Percentiles rank a stretch among this genome's conserved stretches.
phyloP scores from a whole-genome alignment of 352 stramenopile genomes.

The Phytophthora cactorum region DNA sequence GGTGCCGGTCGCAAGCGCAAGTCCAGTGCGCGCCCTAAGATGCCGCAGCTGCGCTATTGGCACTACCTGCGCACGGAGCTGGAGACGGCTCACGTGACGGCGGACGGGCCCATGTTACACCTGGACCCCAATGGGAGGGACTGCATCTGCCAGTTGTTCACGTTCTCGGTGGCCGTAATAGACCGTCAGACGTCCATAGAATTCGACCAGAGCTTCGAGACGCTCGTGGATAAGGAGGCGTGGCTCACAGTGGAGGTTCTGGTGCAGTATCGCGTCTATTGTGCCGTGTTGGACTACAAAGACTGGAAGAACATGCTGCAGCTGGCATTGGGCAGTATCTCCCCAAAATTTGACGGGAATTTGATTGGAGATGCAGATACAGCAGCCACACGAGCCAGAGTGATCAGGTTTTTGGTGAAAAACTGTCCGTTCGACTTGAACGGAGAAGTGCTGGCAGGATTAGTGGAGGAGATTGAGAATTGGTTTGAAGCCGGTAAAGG shows the following conservation, averaged over 20 bases:
- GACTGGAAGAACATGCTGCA: conserved; percentile 65
- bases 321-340: conserved; percentile 57
- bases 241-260: conserved; percentile 70
- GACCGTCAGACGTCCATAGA: conserved; percentile 36
- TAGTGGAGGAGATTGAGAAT: conserved; percentile 50
- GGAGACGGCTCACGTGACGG: conserved; percentile 53
- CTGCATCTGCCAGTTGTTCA: conserved; percentile 60
- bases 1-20: conserved; percentile 35
- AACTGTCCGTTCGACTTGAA: conserved; percentile 71
- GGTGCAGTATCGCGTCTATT: conserved; percentile 72
- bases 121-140: conserved; percentile 77
- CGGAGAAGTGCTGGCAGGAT: conserved; percentile 40
- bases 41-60: conserved; percentile 61
- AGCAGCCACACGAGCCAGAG: conserved; percentile 37
- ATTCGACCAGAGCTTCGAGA: conserved; percentile 37
- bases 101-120: conserved; percentile 62
- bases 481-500: conserved; percentile 56
- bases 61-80: conserved; percentile 68
- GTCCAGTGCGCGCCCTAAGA: conserved; percentile 33
- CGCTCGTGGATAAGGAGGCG: conserved; percentile 69
- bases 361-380: conserved; percentile 26
- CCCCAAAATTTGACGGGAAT: conserved; percentile 21
- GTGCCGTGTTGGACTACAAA: conserved; percentile 55
- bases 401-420: conserved; percentile 54
- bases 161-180: conserved; percentile 60